A percentile compares a stretch with the other conserved stretches of the same genome.
Conservation (phyloP, 805 yeast genomes). For the Saccharomyces mikatae region DNA sequence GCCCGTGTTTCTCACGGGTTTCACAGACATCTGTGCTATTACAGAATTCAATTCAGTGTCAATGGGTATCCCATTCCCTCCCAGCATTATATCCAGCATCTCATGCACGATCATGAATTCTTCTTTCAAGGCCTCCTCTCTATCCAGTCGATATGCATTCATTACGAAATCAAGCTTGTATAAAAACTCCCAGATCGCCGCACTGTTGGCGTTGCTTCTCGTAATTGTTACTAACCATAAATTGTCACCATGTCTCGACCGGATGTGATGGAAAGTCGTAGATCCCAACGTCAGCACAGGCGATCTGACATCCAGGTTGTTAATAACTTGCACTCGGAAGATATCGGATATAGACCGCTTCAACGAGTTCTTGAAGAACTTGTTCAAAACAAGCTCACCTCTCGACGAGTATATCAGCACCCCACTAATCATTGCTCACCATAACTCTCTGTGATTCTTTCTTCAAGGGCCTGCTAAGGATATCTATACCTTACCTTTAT, state of each 20-base stretch:
- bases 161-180: constrained; percentile 52
- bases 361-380: constrained; percentile 65
- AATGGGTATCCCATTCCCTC: constrained; percentile 22
- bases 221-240: constrained; percentile 86
- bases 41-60: constrained; percentile 24
- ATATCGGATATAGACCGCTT: constrained; percentile 76
- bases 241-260: constrained; percentile 38
- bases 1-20: constrained; percentile 11
- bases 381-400: constrained; percentile 78
- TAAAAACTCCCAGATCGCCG: constrained; percentile 70
- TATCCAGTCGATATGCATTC: constrained; percentile 31
- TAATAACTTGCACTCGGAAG: constrained; percentile 85
- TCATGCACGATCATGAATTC: constrained; percentile 69
- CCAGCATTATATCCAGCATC: constrained; percentile 60
- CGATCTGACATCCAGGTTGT: constrained; percentile 45
- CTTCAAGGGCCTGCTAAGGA: not conserved
- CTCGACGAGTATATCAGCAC: constrained; percentile 67
- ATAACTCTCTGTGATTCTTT: not conserved
- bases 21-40: constrained; percentile 17
- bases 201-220: constrained; percentile 79
- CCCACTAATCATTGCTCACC: constrained; percentile 62
- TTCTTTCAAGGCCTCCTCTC: constrained; percentile 47
- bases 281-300: constrained; percentile 84
- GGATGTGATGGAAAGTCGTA: constrained; percentile 79
- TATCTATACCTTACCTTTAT: not conserved